Conservation (phyloP, 2,329 filamentous ascomycete genomes). For the Claviceps humidiphila region DNA sequence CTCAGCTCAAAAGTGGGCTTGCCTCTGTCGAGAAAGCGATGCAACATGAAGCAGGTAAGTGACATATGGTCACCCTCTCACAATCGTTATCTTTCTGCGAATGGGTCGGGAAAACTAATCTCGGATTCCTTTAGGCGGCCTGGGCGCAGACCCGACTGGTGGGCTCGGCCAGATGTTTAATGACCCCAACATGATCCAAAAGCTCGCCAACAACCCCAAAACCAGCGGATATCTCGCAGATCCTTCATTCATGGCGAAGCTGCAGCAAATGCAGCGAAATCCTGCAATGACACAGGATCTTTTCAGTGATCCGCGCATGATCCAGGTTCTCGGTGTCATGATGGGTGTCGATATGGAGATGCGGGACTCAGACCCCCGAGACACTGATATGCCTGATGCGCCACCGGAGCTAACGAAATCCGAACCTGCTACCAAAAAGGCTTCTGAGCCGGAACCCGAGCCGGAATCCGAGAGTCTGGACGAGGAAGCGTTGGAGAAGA, state of each 20-base stretch:
- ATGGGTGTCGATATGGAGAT: conserved; percentile 81
- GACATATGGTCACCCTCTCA: too few species aligned
- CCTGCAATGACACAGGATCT: conserved; percentile 66
- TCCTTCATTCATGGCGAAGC: conserved; percentile 76
- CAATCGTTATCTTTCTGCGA: neutral
- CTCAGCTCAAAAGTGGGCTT: conserved; percentile 80
- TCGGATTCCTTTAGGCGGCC: neutral
- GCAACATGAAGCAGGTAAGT: conserved; percentile 37
- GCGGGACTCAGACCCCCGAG: conserved; percentile 29
- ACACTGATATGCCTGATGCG: conserved; percentile 68
- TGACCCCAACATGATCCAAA: conserved; percentile 79
- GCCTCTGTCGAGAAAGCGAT: conserved; percentile 80
- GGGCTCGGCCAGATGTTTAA: conserved; percentile 89
- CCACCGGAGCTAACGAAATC: conserved; percentile 25
- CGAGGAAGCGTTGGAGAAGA: conserved; percentile 71
- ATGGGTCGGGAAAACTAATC: conserved; percentile 3
- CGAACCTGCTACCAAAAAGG: conserved; percentile 37
- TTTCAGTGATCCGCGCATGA: conserved; percentile 80
- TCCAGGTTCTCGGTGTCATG: conserved; percentile 86
- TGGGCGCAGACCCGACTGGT: conserved; percentile 48
- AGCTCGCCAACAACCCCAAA: conserved; percentile 90
- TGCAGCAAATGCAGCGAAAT: conserved; percentile 70
- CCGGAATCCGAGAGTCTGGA: conserved; percentile 58
- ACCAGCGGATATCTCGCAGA: conserved; percentile 72
- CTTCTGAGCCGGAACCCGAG: conserved; percentile 37